Base-by-base conservation (phyloP, 2,329 filamentous ascomycete species). In the Fusarium aywerte region DNA sequence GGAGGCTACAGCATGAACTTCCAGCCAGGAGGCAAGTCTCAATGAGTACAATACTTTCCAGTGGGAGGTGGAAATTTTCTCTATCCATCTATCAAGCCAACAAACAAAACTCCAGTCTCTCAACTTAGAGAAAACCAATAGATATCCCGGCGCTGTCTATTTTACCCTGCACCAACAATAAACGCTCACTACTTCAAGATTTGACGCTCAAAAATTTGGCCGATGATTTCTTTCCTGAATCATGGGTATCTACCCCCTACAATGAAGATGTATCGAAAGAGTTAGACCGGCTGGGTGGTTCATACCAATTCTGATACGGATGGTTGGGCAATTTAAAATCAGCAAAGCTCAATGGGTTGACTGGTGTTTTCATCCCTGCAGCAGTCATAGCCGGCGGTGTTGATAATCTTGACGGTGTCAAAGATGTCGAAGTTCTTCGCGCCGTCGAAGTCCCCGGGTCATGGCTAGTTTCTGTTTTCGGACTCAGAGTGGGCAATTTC, bases 1-100 rank as follows among this genome's bases (percentile, higher is more conserved):
- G 96, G 96, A 2, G 94, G 93, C 0, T 98, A 98, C 79, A 97
- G 91, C 78, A 92, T 99, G 90, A 95, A 94, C 70, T 97, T 98
- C 12, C 76, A 79, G 49, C 73, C 70, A 13, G 68, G 65, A n/a
- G 70, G 63, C 15, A 61, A 57, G 27, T 72, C 67, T 16, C 64
- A 23, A 57, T 64, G 42, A 56, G 33, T 20, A 7, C 42, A 40
- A 27, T 15, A n/a, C 15, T 15, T 31, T 39, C 15, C 7, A 10
- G 36, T 33, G n/a, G 36, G 48, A 42, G 47, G 50, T 21, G 21
- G 32, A 12, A 23, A 20, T 11, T 33, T 27, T 23, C 45, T 36
- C 35, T 38, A 47, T 16, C 36, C 47, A 16, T 58, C 35, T 54
- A 48, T 58, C 36, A 32, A 42, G 23, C 33, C 42, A 29, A 48